These are phyloP conservation scores for Huntiella decipiens DNA, from an alignment of 2,329 filamentous ascomycete genomes.

Conservation along the genomic window DNA sequence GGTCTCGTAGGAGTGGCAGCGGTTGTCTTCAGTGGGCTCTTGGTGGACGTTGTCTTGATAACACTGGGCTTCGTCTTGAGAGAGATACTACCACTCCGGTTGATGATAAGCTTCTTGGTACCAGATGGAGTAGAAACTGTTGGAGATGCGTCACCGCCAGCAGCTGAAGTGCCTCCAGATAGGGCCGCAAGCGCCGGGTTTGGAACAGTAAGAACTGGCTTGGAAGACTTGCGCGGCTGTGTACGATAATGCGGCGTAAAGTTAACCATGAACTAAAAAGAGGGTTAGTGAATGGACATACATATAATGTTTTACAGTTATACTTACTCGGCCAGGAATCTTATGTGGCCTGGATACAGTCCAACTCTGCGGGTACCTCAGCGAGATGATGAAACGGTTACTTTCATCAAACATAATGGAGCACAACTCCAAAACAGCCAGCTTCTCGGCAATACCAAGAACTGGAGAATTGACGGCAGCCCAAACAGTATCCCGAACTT, in stretches of 20 bases:
- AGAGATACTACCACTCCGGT: slow-evolving; percentile 11
- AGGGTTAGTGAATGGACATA: not conserved
- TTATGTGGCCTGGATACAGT: slow-evolving; percentile 20
- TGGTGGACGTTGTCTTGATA: not conserved
- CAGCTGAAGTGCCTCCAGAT: not conserved
- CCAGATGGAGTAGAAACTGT: slow-evolving; percentile 1
- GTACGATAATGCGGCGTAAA: slow-evolving; percentile 23
- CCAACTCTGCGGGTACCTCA: slow-evolving; percentile 25
- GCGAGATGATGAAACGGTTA: slow-evolving; percentile 22
- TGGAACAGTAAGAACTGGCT: slow-evolving; percentile 1
- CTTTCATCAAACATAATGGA: slow-evolving; percentile 29
- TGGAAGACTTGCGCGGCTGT: slow-evolving; percentile 3
- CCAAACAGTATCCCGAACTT: slow-evolving; percentile 24
- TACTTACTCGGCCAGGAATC: slow-evolving; percentile 20
- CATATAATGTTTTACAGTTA: not conserved
- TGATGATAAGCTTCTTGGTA: slow-evolving; percentile 12
- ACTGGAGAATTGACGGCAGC: slow-evolving; percentile 23
- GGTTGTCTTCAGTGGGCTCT: not conserved
- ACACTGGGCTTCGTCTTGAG: slow-evolving; percentile 8
- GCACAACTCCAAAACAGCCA: slow-evolving; percentile 25
- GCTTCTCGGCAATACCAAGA: slow-evolving; percentile 24
- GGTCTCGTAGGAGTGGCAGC: slow-evolving; percentile 2
- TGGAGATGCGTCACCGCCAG: not conserved
- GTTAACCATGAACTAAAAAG: slow-evolving; percentile 17
- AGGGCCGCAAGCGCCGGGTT: not conserved